Conservation (phyloP, 169 alveolate species). For the Neospora caninum region DNA sequence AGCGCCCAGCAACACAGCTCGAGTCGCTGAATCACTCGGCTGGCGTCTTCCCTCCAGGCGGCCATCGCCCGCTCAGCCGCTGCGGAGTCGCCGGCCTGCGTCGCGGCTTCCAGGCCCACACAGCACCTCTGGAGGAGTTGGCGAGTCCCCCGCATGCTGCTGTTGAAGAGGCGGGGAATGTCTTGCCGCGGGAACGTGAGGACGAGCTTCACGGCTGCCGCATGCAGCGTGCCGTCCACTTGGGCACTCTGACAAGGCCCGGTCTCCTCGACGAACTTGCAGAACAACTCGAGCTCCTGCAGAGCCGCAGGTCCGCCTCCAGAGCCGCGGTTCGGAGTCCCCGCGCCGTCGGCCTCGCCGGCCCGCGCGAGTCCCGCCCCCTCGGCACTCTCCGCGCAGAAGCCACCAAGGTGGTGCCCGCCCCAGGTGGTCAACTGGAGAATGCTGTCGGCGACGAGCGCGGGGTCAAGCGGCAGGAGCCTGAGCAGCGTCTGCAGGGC, state of each 20-base stretch:
- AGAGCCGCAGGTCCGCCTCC: slow-evolving; percentile 19
- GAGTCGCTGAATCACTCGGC: slow-evolving; percentile 5
- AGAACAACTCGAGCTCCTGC: slow-evolving; percentile 50
- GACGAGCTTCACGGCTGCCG: slow-evolving; percentile 52
- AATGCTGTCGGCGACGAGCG: slow-evolving; percentile 46
- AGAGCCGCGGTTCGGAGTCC: neutral
- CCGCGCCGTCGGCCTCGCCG: neutral
- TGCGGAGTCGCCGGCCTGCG: slow-evolving; percentile 40
- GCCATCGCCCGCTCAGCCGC: slow-evolving; percentile 47
- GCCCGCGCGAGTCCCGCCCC: neutral
- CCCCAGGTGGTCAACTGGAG: slow-evolving; percentile 66
- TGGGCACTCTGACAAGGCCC: slow-evolving; percentile 39
- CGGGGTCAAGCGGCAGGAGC: slow-evolving; percentile 56
- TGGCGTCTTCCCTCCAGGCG: neutral
- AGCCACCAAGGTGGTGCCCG: slow-evolving; percentile 55
- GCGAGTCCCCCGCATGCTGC: slow-evolving; percentile 46
- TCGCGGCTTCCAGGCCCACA: slow-evolving; percentile 25
- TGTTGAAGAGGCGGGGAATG: slow-evolving; percentile 26
- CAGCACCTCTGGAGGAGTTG: slow-evolving; percentile 54
- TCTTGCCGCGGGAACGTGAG: slow-evolving; percentile 46
- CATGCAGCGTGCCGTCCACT: slow-evolving; percentile 60
- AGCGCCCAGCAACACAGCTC: slow-evolving; percentile 33
- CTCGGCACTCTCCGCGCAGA: neutral
- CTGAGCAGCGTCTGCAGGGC: slow-evolving; percentile 18
- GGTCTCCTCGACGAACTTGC: slow-evolving; percentile 42